phyloP scores from a whole-genome alignment of 2,329 filamentous ascomycete species.

The Trichoderma sp. region DNA sequence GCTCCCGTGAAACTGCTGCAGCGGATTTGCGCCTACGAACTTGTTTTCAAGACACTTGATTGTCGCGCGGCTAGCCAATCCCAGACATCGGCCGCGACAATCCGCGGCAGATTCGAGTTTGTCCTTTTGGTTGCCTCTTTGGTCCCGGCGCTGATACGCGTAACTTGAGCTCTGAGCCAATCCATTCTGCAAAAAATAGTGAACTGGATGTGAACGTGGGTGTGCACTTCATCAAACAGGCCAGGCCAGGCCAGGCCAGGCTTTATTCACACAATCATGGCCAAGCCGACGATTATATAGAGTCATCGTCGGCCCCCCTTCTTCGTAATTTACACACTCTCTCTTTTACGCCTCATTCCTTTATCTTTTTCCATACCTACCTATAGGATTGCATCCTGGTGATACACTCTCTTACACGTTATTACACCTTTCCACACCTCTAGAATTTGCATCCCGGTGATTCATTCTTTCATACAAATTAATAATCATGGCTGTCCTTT shows the following conservation, averaged over 20 bases:
- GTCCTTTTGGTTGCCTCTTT: constrained; percentile 11
- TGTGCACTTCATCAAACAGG: not conserved
- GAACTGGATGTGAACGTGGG: not conserved
- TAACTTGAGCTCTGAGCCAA: not conserved
- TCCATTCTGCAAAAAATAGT: not conserved
- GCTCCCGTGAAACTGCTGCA: not conserved
- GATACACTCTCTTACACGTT: not conserved
- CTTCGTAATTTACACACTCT: not conserved
- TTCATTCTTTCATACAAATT: not conserved
- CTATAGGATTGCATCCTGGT: not conserved
- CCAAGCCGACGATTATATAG: constrained; percentile 1
- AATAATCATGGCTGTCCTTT: constrained; percentile 22
- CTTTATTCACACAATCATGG: constrained; percentile 13
- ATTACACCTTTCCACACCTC: not conserved
- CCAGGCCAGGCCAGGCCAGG: not conserved
- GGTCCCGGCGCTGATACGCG: not conserved
- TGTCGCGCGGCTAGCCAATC: constrained; percentile 18
- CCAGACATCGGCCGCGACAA: not conserved
- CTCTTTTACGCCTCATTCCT: not conserved
- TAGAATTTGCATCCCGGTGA: not conserved
- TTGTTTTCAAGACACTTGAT: not conserved
- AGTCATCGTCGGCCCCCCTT: not conserved
- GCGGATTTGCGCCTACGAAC: not conserved
- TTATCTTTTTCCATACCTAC: not conserved
- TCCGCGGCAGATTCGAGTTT: not conserved